These are phyloP conservation scores for Phytophthora palmivora DNA, from an alignment of 352 stramenopile species.

Conservation along the genomic window DNA sequence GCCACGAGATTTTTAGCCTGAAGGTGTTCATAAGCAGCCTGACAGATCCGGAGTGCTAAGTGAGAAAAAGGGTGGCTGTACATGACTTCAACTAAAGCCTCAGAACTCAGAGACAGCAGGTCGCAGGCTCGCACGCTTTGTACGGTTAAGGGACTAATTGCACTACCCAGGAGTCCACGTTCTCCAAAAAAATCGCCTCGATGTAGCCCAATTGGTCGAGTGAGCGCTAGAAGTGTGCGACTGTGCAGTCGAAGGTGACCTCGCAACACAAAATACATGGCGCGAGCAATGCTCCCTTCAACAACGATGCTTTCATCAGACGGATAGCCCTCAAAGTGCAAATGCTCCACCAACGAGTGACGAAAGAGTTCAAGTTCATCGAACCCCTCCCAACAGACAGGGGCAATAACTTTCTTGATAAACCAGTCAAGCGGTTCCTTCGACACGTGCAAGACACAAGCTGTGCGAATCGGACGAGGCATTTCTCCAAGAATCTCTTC, in stretches of 20 bases:
- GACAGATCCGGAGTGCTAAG: conserved; percentile 30
- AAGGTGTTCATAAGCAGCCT: conserved; percentile 23
- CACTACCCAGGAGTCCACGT: conserved; percentile 54
- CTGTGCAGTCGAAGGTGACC: conserved; percentile 54
- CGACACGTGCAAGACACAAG: conserved; percentile 54
- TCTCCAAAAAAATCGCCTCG: conserved; percentile 73
- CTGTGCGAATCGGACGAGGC: conserved; percentile 52
- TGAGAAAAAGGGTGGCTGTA: conserved; percentile 28
- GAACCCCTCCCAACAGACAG: conserved; percentile 27
- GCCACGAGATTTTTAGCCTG: conserved; percentile 12
- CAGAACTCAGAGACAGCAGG: conserved; percentile 40
- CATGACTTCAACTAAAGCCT: conserved; percentile 57
- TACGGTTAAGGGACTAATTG: conserved; percentile 50
- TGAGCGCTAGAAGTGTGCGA: conserved; percentile 28
- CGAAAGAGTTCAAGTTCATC: conserved; percentile 38
- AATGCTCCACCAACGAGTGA: conserved; percentile 40
- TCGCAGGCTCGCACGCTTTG: conserved; percentile 39
- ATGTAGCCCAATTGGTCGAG: conserved; percentile 28
- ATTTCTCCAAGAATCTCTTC: conserved; percentile 56
- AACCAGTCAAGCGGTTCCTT: conserved; percentile 47
- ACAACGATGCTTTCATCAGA: conserved; percentile 62
- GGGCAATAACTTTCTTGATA: conserved; percentile 43
- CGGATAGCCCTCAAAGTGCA: conserved; percentile 76
- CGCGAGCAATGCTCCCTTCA: conserved; percentile 62
- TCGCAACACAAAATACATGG: conserved; percentile 78